Base-by-base conservation (phyloP, 495 filamentous ascomycete genomes). In the Rostrohypoxylon terebratum region DNA sequence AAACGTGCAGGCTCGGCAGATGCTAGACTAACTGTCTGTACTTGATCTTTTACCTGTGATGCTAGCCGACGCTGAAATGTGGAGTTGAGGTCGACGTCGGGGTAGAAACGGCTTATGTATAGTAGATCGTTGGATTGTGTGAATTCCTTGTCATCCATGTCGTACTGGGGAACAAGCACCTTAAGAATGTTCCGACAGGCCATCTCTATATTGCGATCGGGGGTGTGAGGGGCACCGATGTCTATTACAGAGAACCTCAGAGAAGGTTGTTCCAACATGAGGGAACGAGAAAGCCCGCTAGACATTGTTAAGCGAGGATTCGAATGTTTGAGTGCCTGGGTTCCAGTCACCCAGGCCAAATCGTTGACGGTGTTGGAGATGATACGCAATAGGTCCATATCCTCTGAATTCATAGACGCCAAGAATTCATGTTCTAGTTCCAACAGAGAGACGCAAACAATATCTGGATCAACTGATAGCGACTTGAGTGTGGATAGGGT, bases 211-310 rank as follows among this genome's bases (percentile, higher is more conserved):
- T 36, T 25, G 25, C 5, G 51, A 21, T 64, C 7, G 7, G 53
- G 18, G 4, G n/a, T 8, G 1, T 34, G 21, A 20, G 16, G n/a
- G 1, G 21, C 2, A 8, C 63, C 72, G 7, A 75, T 31, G 23
- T 74, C 72, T 2, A 68, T 54, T 20, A 76, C 70, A 1, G 63
- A 65, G 58, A 81, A 81, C 1, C 65, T 68, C 1, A 83, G 66
- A 1, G 81, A 71, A 1, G 80, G 80, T 66, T 83, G 81, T 14
- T 83, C 82, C 0, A 82, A 63, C 67, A 77, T 78, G 1, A 83
- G 33, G 4, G 81, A 73, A 5, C 82, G 76, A 1, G 77, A 75
- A 6, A 84, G 69, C 4, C 82, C 82, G 3, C 45, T 51, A 2
- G 69, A 71, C 1, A 82, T 63, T 0, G 75, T 70, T 7, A 81